Base-by-base conservation (phyloP, 768 basidiomycete genomes). In the Hortiboletus flavorubellus region DNA sequence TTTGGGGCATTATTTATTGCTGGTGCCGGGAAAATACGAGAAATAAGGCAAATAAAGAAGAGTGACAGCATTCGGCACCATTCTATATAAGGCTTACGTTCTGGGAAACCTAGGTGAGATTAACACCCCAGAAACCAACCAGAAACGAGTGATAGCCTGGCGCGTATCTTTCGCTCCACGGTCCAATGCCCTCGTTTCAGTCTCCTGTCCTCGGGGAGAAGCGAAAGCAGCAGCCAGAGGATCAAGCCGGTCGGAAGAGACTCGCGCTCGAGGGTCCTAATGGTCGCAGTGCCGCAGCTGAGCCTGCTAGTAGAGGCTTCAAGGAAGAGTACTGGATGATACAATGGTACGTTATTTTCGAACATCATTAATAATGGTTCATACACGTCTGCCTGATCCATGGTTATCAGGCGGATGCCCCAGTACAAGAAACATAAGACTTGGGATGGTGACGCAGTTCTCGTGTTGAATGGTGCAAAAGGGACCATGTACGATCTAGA, bases 401-500 rank as follows among this genome's bases (percentile, higher is more conserved):
- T 45, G 40, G 23, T 39, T 23, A 40, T 30, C 35, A 89, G 87
- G 88, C 74, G 88, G 55, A 79, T 74, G 43, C 85, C 78, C 42
- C 88, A 91, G 68, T 75, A 77, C 38, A 89, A 83, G 73, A 94
- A 94, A 71, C 86, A 93, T 64, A 92, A 93, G 68, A 92, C 88
- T 0, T 95, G 93, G 93, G 91, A 94, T 49, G 91, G 89, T 37
- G 90, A 87, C 63, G 86, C 78, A 37, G 77, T 87, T n/a, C 75
- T 90, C 5, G 80, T 82, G 10, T 73, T 83, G 16, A 77, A 63
- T 54, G 72, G 68, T 43, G 67, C 61, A 8, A 80, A 73, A 62
- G 80, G 78, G 46, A 78, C 73, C 4, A 69, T 90, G 29, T 82
- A 82, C 55, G 83, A 87, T 60, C 66, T 74, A 8, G 86, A 90